Evolutionary conservation across 1,139 yeast species (phyloP), one percentile per base, ranked within the genome.

Genomic region (Scheffersomyces parashehatae): DNA sequence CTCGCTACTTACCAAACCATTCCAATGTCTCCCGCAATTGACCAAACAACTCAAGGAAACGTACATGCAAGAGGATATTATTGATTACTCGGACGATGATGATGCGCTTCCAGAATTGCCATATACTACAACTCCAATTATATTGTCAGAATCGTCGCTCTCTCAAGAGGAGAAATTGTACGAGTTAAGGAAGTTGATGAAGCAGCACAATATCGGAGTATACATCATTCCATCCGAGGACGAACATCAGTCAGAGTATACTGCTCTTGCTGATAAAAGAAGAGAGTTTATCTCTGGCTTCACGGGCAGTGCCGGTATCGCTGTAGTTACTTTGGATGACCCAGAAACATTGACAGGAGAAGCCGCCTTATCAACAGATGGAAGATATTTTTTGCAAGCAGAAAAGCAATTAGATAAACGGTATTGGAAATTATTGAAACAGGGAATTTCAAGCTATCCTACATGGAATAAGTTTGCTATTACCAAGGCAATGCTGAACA

Each of bases 191-290:
- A 44, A 54, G 29, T 57, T 67, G 42, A 79, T 79, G 84, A 60
- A 54, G 38, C 45, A 60, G 9, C 54, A 69, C 49, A 64, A 69
- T 1, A 65, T 79, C 16, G 77, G 76, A 3, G 82, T 78, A 2
- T 80, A 80, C 51, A 68, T 80, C 29, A 65, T 80, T 6, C 83
- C 85, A 2, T 74, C 81, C n/a, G 83, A 77, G 52, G 85, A 80
- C 54, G 82, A 79, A 47, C 85, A 80, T 54, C 82, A 75, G 49
- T 72, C 80, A 11, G 84, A 80, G 48, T 73, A 77, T 49, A 76
- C 82, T 0, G 71, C 82, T 0, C 57, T 66, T 13, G 70, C 79
- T 2, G 84, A 80, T 46, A 76, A 70, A 42, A 64, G 83, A 41
- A 62, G 83, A 43, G 80, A 70, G 48, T 80, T 52, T 49, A 67